phyloP scores from a whole-genome alignment of 345 rosid genomes.

The Gossypium sturtianum region DNA sequence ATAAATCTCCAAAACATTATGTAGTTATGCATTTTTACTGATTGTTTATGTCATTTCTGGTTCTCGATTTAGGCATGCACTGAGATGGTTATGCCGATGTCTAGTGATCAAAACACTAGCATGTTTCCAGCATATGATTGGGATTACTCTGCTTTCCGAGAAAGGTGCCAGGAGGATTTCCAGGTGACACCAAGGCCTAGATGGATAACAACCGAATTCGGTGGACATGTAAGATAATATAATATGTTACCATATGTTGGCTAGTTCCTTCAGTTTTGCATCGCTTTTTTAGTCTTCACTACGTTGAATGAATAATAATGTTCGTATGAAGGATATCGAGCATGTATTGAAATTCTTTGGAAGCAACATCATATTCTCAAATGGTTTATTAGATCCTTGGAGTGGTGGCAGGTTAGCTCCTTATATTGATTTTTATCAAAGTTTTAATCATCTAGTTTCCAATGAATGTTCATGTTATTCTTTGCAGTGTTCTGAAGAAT shows the following conservation, averaged over 20 bases:
- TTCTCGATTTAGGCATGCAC: constrained; percentile 61
- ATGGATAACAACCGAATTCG: constrained; percentile 82
- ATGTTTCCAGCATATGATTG: constrained; percentile 61
- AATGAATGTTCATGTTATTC: constrained; percentile 19
- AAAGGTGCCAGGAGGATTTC: constrained; percentile 57
- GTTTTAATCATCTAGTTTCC: not conserved
- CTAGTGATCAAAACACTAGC: constrained; percentile 54
- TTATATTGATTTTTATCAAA: not conserved
- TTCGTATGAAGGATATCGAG: constrained; percentile 53
- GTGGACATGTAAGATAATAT: constrained; percentile 67
- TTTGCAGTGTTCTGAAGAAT: constrained; percentile 72
- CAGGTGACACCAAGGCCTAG: constrained; percentile 65
- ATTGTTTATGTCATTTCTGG: not conserved
- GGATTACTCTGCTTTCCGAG: constrained; percentile 59
- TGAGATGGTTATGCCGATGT: constrained; percentile 94
- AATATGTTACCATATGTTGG: not conserved
- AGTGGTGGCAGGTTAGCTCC: constrained; percentile 80
- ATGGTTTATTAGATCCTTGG: constrained; percentile 94
- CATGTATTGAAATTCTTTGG: constrained; percentile 61
- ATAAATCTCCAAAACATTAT: not conserved
- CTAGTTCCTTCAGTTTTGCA: not conserved
- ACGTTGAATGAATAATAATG: not conserved
- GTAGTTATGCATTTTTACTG: not conserved
- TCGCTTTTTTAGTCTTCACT: not conserved
- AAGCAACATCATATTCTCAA: constrained; percentile 92